These are phyloP conservation scores for Triticum monococcum DNA, from an alignment of 176 grass and related monocot genomes.

Conservation along the genomic window DNA sequence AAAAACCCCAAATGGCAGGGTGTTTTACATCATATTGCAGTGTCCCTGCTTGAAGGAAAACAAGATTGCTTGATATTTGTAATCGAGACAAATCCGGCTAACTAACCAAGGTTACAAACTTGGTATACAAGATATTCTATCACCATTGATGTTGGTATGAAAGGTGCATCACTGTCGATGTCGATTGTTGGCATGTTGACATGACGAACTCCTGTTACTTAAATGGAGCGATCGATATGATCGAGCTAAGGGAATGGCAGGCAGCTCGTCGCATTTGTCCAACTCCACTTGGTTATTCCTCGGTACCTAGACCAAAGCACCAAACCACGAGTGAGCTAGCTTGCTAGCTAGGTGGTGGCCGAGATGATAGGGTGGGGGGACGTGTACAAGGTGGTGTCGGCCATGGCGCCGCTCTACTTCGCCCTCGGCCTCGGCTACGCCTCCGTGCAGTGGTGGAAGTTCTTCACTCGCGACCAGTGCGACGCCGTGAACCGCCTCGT, in stretches of 20 bases:
- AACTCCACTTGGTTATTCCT: not conserved
- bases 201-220: not conserved
- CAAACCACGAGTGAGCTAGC: not conserved
- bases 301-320: too few relatives aligned
- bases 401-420: conserved; percentile 88
- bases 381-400: conserved; percentile 72
- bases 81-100: too few relatives aligned
- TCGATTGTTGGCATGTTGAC: not conserved
- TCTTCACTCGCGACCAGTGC: conserved; percentile 82
- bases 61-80: too few relatives aligned
- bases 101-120: too few relatives aligned
- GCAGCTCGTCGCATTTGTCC: not conserved
- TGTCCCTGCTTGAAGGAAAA: too few relatives aligned
- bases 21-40: too few relatives aligned
- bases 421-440: conserved; percentile 70
- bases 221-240: not conserved
- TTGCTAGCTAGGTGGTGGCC: too few relatives aligned
- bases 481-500: conserved; percentile 78
- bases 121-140: too few relatives aligned
- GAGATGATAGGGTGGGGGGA: conserved; percentile 72
- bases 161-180: too few relatives aligned
- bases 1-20: too few relatives aligned
- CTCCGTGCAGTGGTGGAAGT: conserved; percentile 76
- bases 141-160: too few relatives aligned
- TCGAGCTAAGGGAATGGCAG: not conserved